A percentile compares a stretch with the other conserved stretches of the same genome.
Evolutionary conservation across 257 asterid species (phyloP).

Genomic region (Solanum ahanhuiri): DNA sequence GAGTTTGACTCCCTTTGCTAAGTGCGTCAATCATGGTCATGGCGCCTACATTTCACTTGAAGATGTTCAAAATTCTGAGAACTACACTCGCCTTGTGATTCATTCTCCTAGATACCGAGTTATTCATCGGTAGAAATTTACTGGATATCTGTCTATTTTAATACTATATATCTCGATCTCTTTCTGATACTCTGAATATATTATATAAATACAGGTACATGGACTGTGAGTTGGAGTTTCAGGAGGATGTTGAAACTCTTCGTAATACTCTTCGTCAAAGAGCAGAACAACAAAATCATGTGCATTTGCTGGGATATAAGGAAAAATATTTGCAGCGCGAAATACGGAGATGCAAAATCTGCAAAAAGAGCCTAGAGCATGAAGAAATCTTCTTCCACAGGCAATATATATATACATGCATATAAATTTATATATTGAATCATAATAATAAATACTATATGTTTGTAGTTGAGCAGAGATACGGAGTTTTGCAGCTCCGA

Average conservation of each 20-base stretch:
- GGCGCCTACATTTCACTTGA: slow-evolving; percentile 7
- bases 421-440: background rate
- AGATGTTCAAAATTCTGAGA: slow-evolving; percentile 4
- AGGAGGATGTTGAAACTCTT: background rate
- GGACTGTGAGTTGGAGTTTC: background rate
- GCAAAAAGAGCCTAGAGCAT: background rate
- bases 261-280: background rate
- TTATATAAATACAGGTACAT: background rate
- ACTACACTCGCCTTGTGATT: slow-evolving; percentile 3
- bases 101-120: background rate
- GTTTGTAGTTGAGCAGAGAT: background rate
- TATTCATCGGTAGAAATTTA: slow-evolving; percentile 1
- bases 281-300: background rate
- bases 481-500: background rate
- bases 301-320: background rate
- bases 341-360: background rate
- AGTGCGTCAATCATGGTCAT: slow-evolving; percentile 22
- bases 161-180: background rate
- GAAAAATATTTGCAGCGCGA: background rate
- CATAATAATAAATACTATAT: background rate
- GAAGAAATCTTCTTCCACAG: background rate
- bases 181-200: background rate
- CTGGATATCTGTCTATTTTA: background rate
- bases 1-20: background rate
- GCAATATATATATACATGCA: background rate